Conservation (phyloP, 441 rosid species). For the Rhodomyrtus psidioides region DNA sequence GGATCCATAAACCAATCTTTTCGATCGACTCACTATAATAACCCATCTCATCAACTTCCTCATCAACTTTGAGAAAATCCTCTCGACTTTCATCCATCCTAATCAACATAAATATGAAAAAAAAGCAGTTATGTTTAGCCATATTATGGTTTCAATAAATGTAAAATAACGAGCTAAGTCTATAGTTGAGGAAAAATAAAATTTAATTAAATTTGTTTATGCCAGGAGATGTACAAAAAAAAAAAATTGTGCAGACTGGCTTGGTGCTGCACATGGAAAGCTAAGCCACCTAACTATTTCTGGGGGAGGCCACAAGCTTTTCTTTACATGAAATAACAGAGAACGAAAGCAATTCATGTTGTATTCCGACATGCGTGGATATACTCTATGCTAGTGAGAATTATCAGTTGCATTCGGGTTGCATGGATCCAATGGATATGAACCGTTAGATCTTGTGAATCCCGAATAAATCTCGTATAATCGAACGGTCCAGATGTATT, state of each 20-base stretch:
- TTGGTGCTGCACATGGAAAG: not conserved
- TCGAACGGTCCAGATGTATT: not conserved
- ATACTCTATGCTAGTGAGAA: not conserved
- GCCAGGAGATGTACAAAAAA: not conserved
- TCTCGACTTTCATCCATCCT: not conserved
- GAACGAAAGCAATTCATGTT: not conserved
- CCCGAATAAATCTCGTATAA: not conserved
- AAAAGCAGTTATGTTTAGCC: too few species aligned
- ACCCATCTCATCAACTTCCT: not conserved
- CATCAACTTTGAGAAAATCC: not conserved
- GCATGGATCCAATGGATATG: not conserved
- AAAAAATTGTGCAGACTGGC: not conserved
- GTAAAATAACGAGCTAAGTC: not conserved
- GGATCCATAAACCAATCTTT: not conserved
- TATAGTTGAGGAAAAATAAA: not conserved
- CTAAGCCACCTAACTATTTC: not conserved
- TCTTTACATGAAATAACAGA: not conserved
- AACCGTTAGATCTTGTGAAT: not conserved
- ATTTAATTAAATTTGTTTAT: not conserved
- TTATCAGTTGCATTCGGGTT: not conserved
- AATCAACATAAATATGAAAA: not conserved
- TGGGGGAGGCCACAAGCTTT: not conserved
- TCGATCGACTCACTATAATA: not conserved
- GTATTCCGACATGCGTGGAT: not conserved
- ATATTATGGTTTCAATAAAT: not conserved